A percentile compares a stretch with the other conserved stretches of the same genome.
Evolutionary conservation across 164 flowering plant genomes (phyloP).

Genomic region (Dillenia turbinata): DNA sequence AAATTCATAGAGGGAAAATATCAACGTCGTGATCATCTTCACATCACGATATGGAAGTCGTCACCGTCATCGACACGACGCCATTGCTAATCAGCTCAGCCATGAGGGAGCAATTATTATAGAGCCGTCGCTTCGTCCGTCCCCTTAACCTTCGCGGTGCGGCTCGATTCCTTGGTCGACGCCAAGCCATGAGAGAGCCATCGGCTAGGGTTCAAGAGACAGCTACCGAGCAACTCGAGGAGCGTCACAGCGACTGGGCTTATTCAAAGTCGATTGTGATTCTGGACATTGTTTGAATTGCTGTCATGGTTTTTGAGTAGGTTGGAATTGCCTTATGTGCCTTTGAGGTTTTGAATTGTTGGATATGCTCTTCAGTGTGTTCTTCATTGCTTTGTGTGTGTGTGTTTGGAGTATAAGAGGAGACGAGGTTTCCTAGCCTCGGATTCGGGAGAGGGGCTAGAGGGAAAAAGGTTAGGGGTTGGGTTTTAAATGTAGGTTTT

Average conservation of each 20-base stretch:
- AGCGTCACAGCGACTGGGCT: slow-evolving; percentile 63
- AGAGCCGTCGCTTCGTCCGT: slow-evolving; percentile 26
- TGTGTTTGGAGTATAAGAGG: slow-evolving; percentile 28
- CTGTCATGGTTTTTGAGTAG: slow-evolving; percentile 30
- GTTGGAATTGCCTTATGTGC: slow-evolving; percentile 35
- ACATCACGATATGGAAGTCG: too few species aligned
- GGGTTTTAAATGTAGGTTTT: too few species aligned
- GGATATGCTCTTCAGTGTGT: slow-evolving; percentile 47
- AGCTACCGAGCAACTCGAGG: slow-evolving; percentile 66
- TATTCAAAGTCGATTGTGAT: slow-evolving; percentile 51
- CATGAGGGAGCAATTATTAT: slow-evolving; percentile 15
- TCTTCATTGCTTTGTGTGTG: slow-evolving; percentile 48
- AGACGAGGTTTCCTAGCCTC: slow-evolving; percentile 8
- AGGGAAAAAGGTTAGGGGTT: too few species aligned
- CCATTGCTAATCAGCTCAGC: slow-evolving; percentile 35
- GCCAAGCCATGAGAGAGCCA: slow-evolving; percentile 49
- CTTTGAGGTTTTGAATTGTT: slow-evolving; percentile 44
- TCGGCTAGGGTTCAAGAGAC: slow-evolving; percentile 51
- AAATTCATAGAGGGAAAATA: too few species aligned
- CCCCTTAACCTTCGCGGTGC: slow-evolving; percentile 41
- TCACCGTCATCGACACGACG: slow-evolving; percentile 26
- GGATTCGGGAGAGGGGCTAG: too few species aligned
- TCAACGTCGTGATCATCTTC: too few species aligned
- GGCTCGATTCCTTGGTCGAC: slow-evolving; percentile 50
- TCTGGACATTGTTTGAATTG: slow-evolving; percentile 40